A percentile compares a stretch with the other conserved stretches of the same genome.
Conservation (phyloP, 495 filamentous ascomycete genomes). For the Penicillium soppii region DNA sequence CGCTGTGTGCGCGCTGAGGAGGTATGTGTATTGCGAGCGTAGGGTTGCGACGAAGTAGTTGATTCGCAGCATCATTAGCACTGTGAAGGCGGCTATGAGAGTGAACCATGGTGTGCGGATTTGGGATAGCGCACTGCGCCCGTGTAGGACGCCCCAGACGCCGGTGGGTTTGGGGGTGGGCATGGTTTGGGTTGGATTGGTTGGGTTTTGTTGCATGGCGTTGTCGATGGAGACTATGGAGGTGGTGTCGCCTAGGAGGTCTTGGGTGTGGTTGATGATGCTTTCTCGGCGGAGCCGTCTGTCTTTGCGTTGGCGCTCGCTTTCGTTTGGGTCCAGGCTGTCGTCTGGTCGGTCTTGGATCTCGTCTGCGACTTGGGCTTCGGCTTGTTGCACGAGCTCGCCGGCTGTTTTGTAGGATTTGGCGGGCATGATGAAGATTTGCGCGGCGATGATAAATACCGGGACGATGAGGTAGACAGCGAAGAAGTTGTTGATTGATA, state of each 20-base stretch:
- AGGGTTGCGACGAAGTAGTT: slow-evolving; percentile 98
- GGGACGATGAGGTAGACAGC: slow-evolving; percentile 74
- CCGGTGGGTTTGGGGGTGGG: slow-evolving; percentile 66
- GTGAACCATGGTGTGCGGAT: slow-evolving; percentile 84
- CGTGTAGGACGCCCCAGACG: slow-evolving; percentile 89
- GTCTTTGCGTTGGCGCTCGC: slow-evolving; percentile 60
- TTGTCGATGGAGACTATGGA: slow-evolving; percentile 13
- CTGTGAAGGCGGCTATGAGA: slow-evolving; percentile 82
- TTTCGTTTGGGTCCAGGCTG: slow-evolving; percentile 41
- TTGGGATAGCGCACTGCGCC: slow-evolving; percentile 67
- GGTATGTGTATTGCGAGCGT: slow-evolving; percentile 75
- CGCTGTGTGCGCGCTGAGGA: slow-evolving; percentile 63
- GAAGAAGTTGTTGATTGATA: slow-evolving; percentile 73
- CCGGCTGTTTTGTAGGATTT: slow-evolving; percentile 87
- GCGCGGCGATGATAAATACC: slow-evolving; percentile 61
- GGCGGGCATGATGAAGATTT: slow-evolving; percentile 73
- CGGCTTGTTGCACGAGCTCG: slow-evolving; percentile 73
- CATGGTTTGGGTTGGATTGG: slow-evolving; percentile 35
- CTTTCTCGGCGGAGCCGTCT: slow-evolving; percentile 63
- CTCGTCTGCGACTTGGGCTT: slow-evolving; percentile 47
- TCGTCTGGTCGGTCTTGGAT: slow-evolving; percentile 62
- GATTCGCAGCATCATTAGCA: slow-evolving; percentile 90
- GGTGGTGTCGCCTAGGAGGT: slow-evolving; percentile 58
- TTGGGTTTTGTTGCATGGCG: slow-evolving; percentile 6
- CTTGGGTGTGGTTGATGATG: slow-evolving; percentile 71